Evolutionary conservation across 352 stramenopile genomes (phyloP), one percentile per base, ranked within the genome.

Genomic region (Phytophthora ohioensis): DNA sequence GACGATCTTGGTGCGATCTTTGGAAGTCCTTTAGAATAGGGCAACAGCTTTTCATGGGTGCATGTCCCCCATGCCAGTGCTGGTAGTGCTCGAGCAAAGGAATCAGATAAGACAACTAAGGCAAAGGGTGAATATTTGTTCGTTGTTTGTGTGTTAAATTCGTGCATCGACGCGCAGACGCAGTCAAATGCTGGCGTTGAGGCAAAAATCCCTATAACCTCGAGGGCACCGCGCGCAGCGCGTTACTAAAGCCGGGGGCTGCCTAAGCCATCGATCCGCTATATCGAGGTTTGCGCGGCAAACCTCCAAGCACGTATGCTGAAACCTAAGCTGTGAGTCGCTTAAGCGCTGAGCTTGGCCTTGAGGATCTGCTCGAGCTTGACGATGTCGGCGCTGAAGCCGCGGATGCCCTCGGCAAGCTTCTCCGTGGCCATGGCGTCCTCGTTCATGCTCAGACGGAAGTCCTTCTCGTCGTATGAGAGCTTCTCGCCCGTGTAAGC

Each of bases 311-410:
- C 51, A 46, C 39, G 9, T 27, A 55, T 31, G 38, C 52, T 51
- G 15, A 51, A 34, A 32, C 10, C 10, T 13, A 46, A 27, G 36
- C 27, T 59, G 5, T n/a, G 34, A 56, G 13, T 42, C 53, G 48
- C 79, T 86, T 91, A 93, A 60, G 78, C 80, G 49, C 84, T 91
- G 35, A 99, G 91, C 87, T 99, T 99, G 43, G 76, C 69, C 80
- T 98, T 97, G 34, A 99, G 87, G 79, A 99, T 98, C 39, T 94
- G 87, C 87, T 99, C 97, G 31, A 99, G 91, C 85, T 99, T 99
- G 61, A 98, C 88, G 63, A 99, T 99, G 84, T 99, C 98, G 13
- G 84, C 90, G 58, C 93, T 93, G 78, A 99, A 99, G 53, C 93
- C 92, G 67, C 95, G 91, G 79, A 99, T 99, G 31, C 97, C 98